Conservation (phyloP, 331 rosid species). For the Quercus phellos region DNA sequence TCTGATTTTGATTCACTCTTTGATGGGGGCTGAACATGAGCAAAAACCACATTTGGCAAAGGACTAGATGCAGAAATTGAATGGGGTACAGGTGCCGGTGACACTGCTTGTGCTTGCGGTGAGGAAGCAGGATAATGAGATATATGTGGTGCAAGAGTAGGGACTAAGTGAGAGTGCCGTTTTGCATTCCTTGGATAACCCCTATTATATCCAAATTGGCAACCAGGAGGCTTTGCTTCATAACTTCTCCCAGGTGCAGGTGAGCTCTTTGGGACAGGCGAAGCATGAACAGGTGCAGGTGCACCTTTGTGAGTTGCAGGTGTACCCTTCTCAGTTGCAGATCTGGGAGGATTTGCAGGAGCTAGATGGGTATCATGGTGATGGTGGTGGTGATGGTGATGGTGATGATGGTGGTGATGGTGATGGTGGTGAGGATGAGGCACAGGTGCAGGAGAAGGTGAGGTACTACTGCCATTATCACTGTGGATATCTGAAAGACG, state of each 20-base stretch:
- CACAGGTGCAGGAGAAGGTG: constrained; percentile 62
- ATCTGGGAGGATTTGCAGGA: constrained; percentile 36
- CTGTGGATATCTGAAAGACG: constrained; percentile 71
- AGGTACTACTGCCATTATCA: constrained; percentile 37
- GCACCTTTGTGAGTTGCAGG: constrained; percentile 27
- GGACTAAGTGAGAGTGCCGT: constrained; percentile 41
- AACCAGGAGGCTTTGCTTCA: constrained; percentile 58
- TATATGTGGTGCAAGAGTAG: constrained; percentile 44
- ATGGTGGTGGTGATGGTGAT: constrained; percentile 52
- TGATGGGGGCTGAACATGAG: constrained; percentile 67
- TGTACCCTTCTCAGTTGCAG: constrained; percentile 14
- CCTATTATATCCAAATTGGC: constrained; percentile 36
- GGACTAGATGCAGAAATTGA: constrained; percentile 63
- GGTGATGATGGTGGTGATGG: constrained; percentile 52
- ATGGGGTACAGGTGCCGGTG: constrained; percentile 41
- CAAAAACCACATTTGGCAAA: constrained; percentile 64
- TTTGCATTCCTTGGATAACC: constrained; percentile 35
- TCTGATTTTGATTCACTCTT: constrained; percentile 37
- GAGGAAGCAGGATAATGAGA: constrained; percentile 32
- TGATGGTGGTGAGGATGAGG: constrained; percentile 49
- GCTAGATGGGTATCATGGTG: constrained; percentile 25
- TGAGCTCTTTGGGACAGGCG: constrained; percentile 38
- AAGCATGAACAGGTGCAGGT: constrained; percentile 40
- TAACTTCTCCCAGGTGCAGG: constrained; percentile 52
- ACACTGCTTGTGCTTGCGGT: constrained; percentile 35